Conservation (phyloP, 1,284 basidiomycete genomes). For the Trametes pubescens region DNA sequence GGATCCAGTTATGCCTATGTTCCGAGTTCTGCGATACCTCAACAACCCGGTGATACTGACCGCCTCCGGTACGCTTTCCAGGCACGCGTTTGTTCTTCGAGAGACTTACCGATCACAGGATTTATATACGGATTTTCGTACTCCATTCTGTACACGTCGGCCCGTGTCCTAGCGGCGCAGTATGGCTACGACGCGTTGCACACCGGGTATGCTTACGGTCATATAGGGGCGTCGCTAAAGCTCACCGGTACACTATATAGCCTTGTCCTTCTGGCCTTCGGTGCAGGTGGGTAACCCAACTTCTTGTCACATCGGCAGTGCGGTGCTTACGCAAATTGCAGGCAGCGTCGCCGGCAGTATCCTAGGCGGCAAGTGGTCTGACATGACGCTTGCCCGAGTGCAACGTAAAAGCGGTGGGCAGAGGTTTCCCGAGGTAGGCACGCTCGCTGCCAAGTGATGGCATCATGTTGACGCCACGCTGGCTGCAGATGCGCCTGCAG, state of each 20-base stretch:
- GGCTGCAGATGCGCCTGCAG: conserved; percentile 66
- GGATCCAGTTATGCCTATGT: conserved; percentile 72
- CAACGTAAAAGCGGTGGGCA: conserved; percentile 67
- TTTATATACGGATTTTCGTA: conserved; percentile 76
- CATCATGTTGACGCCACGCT: not conserved
- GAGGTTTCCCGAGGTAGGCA: conserved; percentile 68
- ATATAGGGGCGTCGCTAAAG: too few relatives aligned
- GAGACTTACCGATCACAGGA: conserved; percentile 42
- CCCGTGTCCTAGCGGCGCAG: conserved; percentile 67
- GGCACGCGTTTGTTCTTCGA: not conserved
- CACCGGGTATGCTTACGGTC: conserved; percentile 54
- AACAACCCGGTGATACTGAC: conserved; percentile 74
- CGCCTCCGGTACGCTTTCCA: conserved; percentile 65
- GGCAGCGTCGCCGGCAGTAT: conserved; percentile 74
- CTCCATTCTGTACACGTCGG: conserved; percentile 73
- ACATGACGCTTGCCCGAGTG: conserved; percentile 62
- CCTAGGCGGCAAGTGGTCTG: conserved; percentile 81
- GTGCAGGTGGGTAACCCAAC: conserved; percentile 54
- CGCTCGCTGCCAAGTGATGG: not conserved
- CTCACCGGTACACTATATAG: not conserved
- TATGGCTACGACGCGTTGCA: conserved; percentile 77
- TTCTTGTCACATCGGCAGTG: not conserved
- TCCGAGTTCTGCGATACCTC: conserved; percentile 59
- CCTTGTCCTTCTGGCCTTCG: conserved; percentile 77
- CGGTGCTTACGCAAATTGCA: not conserved